Percentiles rank a stretch among this genome's conserved stretches.
Conservation (phyloP, 208 protist genomes). For the Leishmania amazonensis region DNA sequence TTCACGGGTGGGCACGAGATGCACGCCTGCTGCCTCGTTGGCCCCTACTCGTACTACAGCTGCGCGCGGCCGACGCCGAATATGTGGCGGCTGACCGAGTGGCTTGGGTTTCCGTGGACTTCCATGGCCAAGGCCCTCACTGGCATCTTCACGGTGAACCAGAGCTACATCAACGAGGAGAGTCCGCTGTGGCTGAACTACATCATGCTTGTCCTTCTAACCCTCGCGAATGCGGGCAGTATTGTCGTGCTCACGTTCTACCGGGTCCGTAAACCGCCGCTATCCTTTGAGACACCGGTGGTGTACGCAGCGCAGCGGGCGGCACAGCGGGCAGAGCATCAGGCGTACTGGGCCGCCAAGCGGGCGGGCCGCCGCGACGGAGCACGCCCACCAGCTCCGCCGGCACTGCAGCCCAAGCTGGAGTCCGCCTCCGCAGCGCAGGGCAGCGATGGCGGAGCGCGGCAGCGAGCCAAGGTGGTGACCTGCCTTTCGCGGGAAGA, state of each 20-base stretch:
- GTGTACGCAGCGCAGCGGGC: conserved; percentile 26
- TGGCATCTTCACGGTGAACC: conserved; percentile 9
- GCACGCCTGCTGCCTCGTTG: conserved; percentile 22
- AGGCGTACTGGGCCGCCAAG: conserved; percentile 11
- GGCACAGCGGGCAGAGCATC: background rate
- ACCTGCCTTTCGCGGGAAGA: conserved; percentile 55
- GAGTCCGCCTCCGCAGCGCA: background rate
- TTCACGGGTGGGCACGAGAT: conserved; percentile 38
- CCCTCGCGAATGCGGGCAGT: conserved; percentile 21
- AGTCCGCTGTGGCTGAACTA: conserved; percentile 44
- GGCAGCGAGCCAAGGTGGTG: conserved; percentile 20
- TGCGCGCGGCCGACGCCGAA: conserved; percentile 38
- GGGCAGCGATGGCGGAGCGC: background rate
- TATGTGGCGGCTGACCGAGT: conserved; percentile 41
- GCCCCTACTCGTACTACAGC: conserved; percentile 5
- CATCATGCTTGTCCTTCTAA: conserved; percentile 21
- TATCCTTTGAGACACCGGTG: conserved; percentile 39
- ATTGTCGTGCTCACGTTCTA: conserved; percentile 38
- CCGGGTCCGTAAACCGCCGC: conserved; percentile 36
- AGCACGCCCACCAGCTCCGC: background rate
- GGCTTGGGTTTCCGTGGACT: conserved; percentile 46
- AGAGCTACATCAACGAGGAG: conserved; percentile 17
- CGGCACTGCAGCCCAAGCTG: too few species aligned
- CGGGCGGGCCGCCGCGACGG: background rate
- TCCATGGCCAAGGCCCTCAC: conserved; percentile 18